A percentile compares a stretch with the other conserved stretches of the same genome.
These are phyloP conservation scores for Naganishia onofrii DNA, from an alignment of 768 basidiomycete species.

Conservation along the genomic window DNA sequence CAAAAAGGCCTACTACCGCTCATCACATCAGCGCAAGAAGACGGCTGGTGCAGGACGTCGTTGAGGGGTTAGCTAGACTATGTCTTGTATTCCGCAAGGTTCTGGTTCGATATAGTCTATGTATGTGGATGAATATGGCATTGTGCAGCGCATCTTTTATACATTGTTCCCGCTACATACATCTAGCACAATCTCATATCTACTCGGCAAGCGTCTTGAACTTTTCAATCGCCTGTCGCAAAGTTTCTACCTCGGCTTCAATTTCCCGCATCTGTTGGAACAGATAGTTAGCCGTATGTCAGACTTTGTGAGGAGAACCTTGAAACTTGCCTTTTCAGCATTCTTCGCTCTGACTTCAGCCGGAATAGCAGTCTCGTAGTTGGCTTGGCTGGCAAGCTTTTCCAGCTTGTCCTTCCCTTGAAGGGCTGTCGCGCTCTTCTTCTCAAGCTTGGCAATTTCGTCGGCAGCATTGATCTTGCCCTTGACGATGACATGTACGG, in stretches of 20 bases:
- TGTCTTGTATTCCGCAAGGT: not conserved
- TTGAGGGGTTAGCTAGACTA: not conserved
- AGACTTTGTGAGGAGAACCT: not conserved
- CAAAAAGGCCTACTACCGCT: conserved; percentile 50
- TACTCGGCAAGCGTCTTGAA: conserved; percentile 54
- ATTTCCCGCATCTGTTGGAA: not conserved
- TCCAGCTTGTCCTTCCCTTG: conserved; percentile 68
- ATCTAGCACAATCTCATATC: not conserved
- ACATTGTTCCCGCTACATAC: not conserved
- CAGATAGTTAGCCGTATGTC: not conserved
- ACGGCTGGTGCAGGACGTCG: conserved; percentile 12
- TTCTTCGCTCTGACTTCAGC: not conserved
- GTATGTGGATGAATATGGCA: conserved; percentile 1
- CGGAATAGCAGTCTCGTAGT: conserved; percentile 41
- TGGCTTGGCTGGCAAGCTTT: conserved; percentile 68
- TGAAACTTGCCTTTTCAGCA: not conserved
- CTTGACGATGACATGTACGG: conserved; percentile 84
- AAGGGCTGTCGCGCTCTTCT: conserved; percentile 75
- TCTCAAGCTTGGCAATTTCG: conserved; percentile 84
- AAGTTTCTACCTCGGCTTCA: not conserved
- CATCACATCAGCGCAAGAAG: conserved; percentile 35
- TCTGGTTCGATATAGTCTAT: not conserved
- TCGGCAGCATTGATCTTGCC: conserved; percentile 86
- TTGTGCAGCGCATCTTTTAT: not conserved
- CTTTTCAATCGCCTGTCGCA: conserved; percentile 64